These are phyloP conservation scores for Zygosaccharomyces lentus DNA, from an alignment of 805 yeast genomes.

Conservation along the genomic window DNA sequence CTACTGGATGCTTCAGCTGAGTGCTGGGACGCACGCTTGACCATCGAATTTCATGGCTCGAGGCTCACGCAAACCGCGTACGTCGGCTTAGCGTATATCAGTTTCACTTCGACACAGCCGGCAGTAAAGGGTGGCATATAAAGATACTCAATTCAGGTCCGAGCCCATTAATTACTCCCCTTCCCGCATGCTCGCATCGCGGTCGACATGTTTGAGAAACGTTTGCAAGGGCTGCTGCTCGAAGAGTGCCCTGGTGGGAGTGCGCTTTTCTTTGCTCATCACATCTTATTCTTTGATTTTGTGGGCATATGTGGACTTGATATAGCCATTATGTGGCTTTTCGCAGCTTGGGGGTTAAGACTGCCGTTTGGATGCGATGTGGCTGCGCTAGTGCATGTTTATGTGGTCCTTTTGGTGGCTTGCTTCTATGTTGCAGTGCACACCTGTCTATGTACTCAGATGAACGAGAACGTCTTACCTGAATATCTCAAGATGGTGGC, in stretches of 20 bases:
- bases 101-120: slow-evolving; percentile 3
- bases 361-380: slow-evolving; percentile 3
- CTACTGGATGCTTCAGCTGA: not conserved
- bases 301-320: slow-evolving; percentile 2
- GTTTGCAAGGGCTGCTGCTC: not conserved
- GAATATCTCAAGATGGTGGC: slow-evolving; percentile 3
- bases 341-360: not conserved
- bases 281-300: slow-evolving; percentile 4
- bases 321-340: not conserved
- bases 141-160: not conserved
- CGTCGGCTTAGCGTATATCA: slow-evolving; percentile 2
- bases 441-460: slow-evolving; percentile 4
- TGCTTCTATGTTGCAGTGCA: slow-evolving; percentile 2
- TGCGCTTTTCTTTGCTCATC: slow-evolving; percentile 5
- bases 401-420: not conserved
- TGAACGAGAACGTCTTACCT: slow-evolving; percentile 1
- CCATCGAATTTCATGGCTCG: not conserved
- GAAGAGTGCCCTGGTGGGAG: slow-evolving; percentile 1
- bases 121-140: not conserved
- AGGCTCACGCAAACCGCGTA: not conserved
- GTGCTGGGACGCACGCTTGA: not conserved
- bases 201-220: not conserved
- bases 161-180: not conserved
- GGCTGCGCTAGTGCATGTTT: slow-evolving; percentile 1
- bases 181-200: not conserved